Base-by-base conservation (phyloP, 805 yeast species). In the Wickerhamomyces bisporus region DNA sequence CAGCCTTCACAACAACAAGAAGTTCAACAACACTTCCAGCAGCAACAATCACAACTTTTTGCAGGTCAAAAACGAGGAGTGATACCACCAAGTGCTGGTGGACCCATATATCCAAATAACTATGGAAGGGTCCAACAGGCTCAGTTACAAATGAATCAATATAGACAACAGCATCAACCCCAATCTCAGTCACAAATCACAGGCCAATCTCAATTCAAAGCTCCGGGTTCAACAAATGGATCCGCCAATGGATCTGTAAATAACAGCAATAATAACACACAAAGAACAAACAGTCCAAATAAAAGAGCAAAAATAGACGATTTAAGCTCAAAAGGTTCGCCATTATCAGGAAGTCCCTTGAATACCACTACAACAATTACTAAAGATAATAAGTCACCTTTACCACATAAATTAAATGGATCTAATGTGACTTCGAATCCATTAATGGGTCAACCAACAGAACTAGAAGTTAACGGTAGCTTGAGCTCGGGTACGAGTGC, bases 121-220 rank as follows among this genome's bases (percentile, higher is more conserved):
- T 57, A 49, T 38, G 56, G 51, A 2, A 55, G 55, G 32, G 47
- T 42, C 23, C 61, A 50, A 34, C 67, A 53, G 36, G 62, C 75
- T 4, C 77, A 71, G 49, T 60, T 57, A 30, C 77, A 71, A 52
- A 69, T 71, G 77, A 70, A 67, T 48, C 70, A 62, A 42, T 53
- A 68, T 39, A 65, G 76, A 34, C 79, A 67, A 44, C 76, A 44
- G 39, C 57, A 39, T 42, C 58, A 33, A 24, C 32, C 48, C 47
- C 40, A 41, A 41, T 33, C 20, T 35, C 2, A 36, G 34, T 16
- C 32, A 17, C 21, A 11, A 18, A 13, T n/a, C n/a, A n/a, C n/a
- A n/a, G n/a, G n/a, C n/a, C n/a, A n/a, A n/a, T n/a, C 28, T 6
- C 37, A 38, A 10, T 38, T 34, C 17, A 30, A 34, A 34, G 31